Evolutionary conservation across 2,329 filamentous ascomycete species (phyloP).

Genomic region (Xylogone sp.): DNA sequence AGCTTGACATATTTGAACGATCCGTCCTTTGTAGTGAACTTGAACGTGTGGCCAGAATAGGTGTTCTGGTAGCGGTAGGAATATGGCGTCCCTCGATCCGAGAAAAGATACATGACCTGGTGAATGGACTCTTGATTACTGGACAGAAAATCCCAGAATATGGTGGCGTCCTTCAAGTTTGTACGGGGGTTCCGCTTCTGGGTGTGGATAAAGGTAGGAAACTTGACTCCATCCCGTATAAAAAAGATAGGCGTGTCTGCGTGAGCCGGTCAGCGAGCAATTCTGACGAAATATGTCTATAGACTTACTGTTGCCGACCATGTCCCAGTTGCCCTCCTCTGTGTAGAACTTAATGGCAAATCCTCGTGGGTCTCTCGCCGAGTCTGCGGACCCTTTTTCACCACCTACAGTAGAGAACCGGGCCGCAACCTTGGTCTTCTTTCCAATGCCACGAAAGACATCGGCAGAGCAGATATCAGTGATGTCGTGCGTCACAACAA

Average conservation of each 20-base stretch:
- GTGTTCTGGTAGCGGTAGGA: conserved; percentile 42
- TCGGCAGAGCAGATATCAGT: conserved; percentile 25
- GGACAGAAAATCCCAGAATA: conserved; percentile 32
- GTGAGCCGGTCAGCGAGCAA: no score
- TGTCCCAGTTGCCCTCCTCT: conserved; percentile 67
- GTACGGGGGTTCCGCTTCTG: conserved; percentile 39
- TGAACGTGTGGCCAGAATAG: conserved; percentile 46
- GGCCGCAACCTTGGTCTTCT: conserved; percentile 62
- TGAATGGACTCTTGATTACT: conserved; percentile 46
- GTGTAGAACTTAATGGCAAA: conserved; percentile 69
- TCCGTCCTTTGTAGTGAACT: conserved; percentile 40
- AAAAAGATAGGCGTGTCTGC: conserved; percentile 77
- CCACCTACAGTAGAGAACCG: conserved; percentile 72
- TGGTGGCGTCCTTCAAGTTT: conserved; percentile 29
- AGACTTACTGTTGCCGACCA: conserved; percentile 73
- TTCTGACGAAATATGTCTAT: no score
- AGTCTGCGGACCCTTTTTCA: conserved; percentile 66
- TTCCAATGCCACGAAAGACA: conserved; percentile 50
- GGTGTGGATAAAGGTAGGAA: conserved; percentile 70
- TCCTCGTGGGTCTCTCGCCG: conserved; percentile 62
- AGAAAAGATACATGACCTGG: conserved; percentile 48
- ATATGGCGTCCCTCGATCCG: conserved; percentile 43
- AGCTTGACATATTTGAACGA: conserved; percentile 46
- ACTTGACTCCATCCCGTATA: conserved; percentile 69
- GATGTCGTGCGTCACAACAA: conserved; percentile 45